These are phyloP conservation scores for Phialocephala sp. DNA, from an alignment of 2,329 filamentous ascomycete species.

Conservation along the genomic window DNA sequence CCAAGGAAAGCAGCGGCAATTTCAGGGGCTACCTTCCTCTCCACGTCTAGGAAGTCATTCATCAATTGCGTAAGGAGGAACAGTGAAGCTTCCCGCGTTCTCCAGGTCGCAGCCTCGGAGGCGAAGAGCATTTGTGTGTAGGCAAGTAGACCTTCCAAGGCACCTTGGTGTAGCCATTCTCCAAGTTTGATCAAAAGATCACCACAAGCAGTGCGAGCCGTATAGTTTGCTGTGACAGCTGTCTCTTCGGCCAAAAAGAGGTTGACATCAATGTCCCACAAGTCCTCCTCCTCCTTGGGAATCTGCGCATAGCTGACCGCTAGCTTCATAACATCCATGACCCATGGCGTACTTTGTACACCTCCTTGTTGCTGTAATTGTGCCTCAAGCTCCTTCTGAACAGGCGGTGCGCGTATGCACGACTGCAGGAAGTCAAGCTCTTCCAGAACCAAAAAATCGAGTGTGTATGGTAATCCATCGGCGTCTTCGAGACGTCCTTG, in stretches of 20 bases:
- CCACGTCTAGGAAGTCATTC: slow-evolving; percentile 80
- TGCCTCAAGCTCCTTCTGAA: slow-evolving; percentile 85
- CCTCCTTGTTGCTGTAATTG: slow-evolving; percentile 69
- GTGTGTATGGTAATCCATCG: slow-evolving; percentile 89
- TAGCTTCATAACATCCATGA: slow-evolving; percentile 86
- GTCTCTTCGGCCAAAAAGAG: slow-evolving; percentile 95
- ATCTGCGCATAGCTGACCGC: slow-evolving; percentile 88
- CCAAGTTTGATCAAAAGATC: slow-evolving; percentile 92
- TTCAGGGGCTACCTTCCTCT: slow-evolving; percentile 71
- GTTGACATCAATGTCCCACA: slow-evolving; percentile 97
- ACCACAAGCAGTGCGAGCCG: slow-evolving; percentile 87
- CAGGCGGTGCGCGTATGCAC: slow-evolving; percentile 84
- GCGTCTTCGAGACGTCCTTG: slow-evolving; percentile 90
- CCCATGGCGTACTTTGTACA: slow-evolving; percentile 74
- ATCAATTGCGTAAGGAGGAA: slow-evolving; percentile 86
- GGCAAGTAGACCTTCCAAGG: slow-evolving; percentile 78
- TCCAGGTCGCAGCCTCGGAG: slow-evolving; percentile 57
- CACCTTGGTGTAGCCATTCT: slow-evolving; percentile 81
- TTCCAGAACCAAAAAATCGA: slow-evolving; percentile 92
- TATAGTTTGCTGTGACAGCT: slow-evolving; percentile 94
- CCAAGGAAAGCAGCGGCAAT: slow-evolving; percentile 77
- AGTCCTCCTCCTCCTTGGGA: slow-evolving; percentile 86
- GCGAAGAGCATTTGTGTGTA: slow-evolving; percentile 79
- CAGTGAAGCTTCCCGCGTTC: slow-evolving; percentile 77
- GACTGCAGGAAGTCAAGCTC: slow-evolving; percentile 95